Evolutionary conservation across 2,329 filamentous ascomycete genomes (phyloP), one percentile per base, ranked within the genome.

Genomic region (Clarireedia paspali): DNA sequence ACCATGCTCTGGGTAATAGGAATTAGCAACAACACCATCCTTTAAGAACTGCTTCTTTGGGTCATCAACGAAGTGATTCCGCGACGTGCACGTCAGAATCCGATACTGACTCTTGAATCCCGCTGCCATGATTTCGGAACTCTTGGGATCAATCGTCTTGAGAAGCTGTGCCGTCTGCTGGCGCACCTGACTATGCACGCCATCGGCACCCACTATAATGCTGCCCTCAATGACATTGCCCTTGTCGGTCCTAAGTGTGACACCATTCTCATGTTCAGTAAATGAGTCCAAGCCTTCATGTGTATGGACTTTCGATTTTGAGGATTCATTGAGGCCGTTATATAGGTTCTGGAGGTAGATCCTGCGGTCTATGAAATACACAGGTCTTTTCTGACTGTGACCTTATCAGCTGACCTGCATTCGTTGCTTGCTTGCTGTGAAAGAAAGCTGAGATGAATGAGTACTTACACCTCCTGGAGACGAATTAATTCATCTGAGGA

Each of bases 201-300:
- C 64, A 59, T 66, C 64, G 17, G 63, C 63, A 20, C 63, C 63
- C 34, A 65, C 55, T 20, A 65, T 58, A 14, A 64, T 27, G 51
- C 63, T 58, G 20, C 47, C 47, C 34, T 50, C 47, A 50, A 50
- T 50, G 30, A 50, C 47, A 26, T 39, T 50, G 30, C 47, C 47
- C 20, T 50, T 50, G 30, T 50, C 47, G 4, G 47, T 50, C 14
- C 47, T 50, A 5, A 50, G 20, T 6, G 47, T 50, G 2, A 50
- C 47, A 14, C 47, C 47, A 50, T 50, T 38, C 14, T 50, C 47
- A 6, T 50, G 47, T 17, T 50, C 47, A 10, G 26, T 50, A 39
- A 50, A 50, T 23, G 47, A 50, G 3, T 50, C 47, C 14, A 50
- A 38, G 2, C 47, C 47, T 14, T 50, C 47, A 24, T 50, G 34